Evolutionary conservation across 2,329 filamentous ascomycete genomes (phyloP).

Genomic region (Fusarium incarnatum): DNA sequence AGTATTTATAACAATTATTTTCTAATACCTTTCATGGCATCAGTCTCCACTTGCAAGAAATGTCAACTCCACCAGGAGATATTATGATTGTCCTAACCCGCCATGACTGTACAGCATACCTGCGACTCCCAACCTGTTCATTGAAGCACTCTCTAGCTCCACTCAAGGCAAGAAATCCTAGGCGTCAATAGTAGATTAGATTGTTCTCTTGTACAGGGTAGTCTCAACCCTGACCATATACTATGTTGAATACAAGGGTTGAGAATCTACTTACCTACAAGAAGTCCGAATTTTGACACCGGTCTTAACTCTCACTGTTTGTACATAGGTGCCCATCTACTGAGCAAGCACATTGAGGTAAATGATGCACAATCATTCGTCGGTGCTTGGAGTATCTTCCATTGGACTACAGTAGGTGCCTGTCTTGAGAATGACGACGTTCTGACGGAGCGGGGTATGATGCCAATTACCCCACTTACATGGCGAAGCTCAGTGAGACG

Average conservation of each 20-base stretch:
- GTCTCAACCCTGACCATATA: background rate
- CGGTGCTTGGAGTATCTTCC: slow-evolving; percentile 29
- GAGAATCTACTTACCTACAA: background rate
- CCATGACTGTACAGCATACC: no score
- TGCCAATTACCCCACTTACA: slow-evolving; percentile 36
- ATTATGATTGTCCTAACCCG: background rate
- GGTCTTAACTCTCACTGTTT: background rate
- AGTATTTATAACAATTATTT: slow-evolving; percentile 1
- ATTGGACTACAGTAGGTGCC: background rate
- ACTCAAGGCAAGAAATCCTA: background rate
- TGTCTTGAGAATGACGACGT: slow-evolving; percentile 43
- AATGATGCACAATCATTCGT: slow-evolving; percentile 47
- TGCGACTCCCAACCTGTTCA: background rate
- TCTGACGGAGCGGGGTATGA: slow-evolving; percentile 37
- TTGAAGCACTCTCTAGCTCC: background rate
- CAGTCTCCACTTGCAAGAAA: background rate
- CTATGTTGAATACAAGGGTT: background rate
- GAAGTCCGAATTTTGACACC: slow-evolving; percentile 34
- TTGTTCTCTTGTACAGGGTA: background rate
- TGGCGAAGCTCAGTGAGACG: slow-evolving; percentile 20
- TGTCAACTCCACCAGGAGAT: background rate
- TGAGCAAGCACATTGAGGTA: background rate
- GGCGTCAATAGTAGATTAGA: background rate
- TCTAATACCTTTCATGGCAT: background rate
- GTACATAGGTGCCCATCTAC: background rate